Evolutionary conservation across 768 basidiomycete genomes (phyloP).

Genomic region (Candolleomyces aberdarensis): DNA sequence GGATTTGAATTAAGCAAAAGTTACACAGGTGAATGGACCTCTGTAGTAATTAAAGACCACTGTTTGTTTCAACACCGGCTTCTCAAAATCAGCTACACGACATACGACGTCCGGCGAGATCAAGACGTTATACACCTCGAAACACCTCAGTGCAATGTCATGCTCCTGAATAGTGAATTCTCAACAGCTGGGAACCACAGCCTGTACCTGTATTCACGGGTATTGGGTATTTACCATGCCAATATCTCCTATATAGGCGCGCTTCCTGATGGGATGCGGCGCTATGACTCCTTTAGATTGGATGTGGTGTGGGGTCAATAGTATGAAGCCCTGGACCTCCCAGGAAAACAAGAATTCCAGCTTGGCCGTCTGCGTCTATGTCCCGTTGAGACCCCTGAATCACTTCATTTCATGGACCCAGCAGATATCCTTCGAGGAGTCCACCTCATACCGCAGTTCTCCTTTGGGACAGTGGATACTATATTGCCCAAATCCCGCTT

Average conservation of each 20-base stretch:
- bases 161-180: not conserved
- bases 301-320: not conserved
- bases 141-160: slow-evolving; percentile 2
- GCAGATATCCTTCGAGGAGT: not conserved
- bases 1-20: not conserved
- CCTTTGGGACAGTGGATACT: not conserved
- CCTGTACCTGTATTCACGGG: not conserved
- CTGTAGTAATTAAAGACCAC: not conserved
- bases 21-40: not conserved
- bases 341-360: not conserved
- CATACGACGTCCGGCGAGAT: slow-evolving; percentile 2
- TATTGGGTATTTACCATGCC: not conserved
- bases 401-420: not conserved
- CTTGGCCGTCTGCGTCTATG: not conserved
- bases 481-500: not conserved
- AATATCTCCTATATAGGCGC: not conserved
- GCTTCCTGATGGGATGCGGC: not conserved
- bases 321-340: not conserved
- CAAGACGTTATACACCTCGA: slow-evolving; percentile 7
- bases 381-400: not conserved
- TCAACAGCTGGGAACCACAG: not conserved
- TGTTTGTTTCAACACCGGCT: slow-evolving; percentile 1
- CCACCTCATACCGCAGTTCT: not conserved
- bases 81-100: slow-evolving; percentile 1
- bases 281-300: not conserved